Base-by-base conservation (phyloP, 495 filamentous ascomycete species). In the Friedmanniomyces simplex region DNA sequence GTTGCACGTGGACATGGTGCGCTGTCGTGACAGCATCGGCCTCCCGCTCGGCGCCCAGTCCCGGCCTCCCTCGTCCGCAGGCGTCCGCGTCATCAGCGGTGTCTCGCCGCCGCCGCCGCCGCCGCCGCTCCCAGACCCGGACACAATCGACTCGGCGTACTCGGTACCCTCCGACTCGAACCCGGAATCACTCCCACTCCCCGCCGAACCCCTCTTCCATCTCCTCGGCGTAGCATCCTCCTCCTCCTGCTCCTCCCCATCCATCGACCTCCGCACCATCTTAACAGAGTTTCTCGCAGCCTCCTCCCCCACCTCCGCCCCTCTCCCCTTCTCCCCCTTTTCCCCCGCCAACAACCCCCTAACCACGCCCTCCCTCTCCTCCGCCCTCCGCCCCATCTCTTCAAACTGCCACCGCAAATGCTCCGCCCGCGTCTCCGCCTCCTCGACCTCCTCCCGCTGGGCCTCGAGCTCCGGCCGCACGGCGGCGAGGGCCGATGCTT, bases 321-420 rank as follows among this genome's bases (percentile, higher is more conserved):
- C 58, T 37, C 70, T 72, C n/a, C n/a, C n/a, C n/a, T n/a, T n/a
- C 0, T 75, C 69, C 20, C 76, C 77, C 5, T 91, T 68, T 57
- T 89, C 82, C 13, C 79, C 77, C 1, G 80, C 78, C 59, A 90
- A 74, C 47, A 72, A 71, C 65, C 75, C 73, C 79, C 88, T 84
- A 46, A 74, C 77, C 50, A 70, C 67, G 62, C 89, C 84, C 60
- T 87, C 83, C n/a, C n/a, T 32, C 62, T 84, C 79, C 0, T 73
- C 68, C 0, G 82, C 82, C 61, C 82, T 79, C n/a, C 72, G 75
- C 1, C 87, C 81, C 82, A 91, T 84, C 36, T 80, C 82, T 66
- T 90, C 85, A 6, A 95, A 73, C 69, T 95, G 88, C 52, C 76
- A 74, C 69, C 85, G 87, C 24, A 91, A 73, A 59, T 85, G 78